Conservation (phyloP, 495 filamentous ascomycete genomes). For the Amniculicola lignicola region DNA sequence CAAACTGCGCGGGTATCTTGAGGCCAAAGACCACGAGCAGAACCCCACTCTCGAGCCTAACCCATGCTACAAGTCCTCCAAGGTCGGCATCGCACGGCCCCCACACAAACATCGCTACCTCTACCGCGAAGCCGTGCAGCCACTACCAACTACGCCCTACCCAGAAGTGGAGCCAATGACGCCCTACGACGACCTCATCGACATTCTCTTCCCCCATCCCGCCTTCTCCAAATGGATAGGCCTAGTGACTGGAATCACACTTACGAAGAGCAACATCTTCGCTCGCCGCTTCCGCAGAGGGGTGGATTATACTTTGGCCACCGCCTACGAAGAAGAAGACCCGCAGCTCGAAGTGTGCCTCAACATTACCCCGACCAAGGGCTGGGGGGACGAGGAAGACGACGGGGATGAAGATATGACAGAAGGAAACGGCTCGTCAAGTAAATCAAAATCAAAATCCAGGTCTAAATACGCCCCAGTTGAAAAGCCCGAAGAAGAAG, state of each 20-base stretch:
- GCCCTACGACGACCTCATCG: conserved; percentile 73
- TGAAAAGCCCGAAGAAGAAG: conserved; percentile 45
- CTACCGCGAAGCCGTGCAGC: conserved; percentile 58
- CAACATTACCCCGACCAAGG: conserved; percentile 72
- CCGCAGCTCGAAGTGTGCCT: conserved; percentile 85
- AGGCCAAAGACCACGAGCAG: conserved; percentile 41
- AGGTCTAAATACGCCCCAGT: conserved; percentile 14
- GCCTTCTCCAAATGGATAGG: conserved; percentile 89
- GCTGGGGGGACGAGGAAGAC: conserved; percentile 73
- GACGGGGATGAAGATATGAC: conserved; percentile 40
- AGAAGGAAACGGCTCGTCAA: not conserved
- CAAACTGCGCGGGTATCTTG: conserved; percentile 64
- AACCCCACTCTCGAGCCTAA: conserved; percentile 46
- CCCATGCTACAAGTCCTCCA: conserved; percentile 53
- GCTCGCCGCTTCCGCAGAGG: conserved; percentile 83
- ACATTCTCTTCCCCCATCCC: conserved; percentile 74
- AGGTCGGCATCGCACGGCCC: conserved; percentile 62
- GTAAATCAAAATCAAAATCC: too few species aligned
- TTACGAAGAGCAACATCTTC: conserved; percentile 62
- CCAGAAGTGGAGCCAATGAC: conserved; percentile 36
- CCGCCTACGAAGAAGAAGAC: conserved; percentile 68
- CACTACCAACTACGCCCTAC: conserved; percentile 8
- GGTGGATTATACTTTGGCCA: conserved; percentile 89
- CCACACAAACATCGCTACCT: conserved; percentile 95
- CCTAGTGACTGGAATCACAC: conserved; percentile 66